Evolutionary conservation across 2,329 filamentous ascomycete species (phyloP).

Genomic region (Penicillium occitanis): DNA sequence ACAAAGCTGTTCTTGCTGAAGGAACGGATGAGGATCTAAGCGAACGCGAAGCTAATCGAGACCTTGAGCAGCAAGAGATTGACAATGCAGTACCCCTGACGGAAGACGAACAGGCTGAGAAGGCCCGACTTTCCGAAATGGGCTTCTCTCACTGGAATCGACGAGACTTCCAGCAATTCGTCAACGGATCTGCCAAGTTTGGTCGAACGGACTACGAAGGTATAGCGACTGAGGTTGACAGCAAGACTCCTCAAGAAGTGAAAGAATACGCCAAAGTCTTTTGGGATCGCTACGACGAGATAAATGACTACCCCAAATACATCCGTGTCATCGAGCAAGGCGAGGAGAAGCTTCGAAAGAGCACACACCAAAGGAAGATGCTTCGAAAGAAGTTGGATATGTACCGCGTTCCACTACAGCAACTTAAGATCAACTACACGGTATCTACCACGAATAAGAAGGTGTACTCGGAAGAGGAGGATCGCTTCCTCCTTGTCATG

Average conservation of each 20-base stretch:
- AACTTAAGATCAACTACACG: constrained; percentile 98
- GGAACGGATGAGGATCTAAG: constrained; percentile 84
- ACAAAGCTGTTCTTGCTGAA: constrained; percentile 87
- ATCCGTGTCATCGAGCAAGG: constrained; percentile 87
- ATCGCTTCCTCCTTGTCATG: constrained; percentile 90
- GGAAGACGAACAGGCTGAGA: constrained; percentile 85
- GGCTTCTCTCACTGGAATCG: constrained; percentile 96
- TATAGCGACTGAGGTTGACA: constrained; percentile 87
- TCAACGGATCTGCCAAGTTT: constrained; percentile 92
- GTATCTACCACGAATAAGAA: constrained; percentile 99
- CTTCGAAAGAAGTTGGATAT: constrained; percentile 92
- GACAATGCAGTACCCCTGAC: constrained; percentile 86
- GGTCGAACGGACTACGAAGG: constrained; percentile 81
- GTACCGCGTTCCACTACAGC: constrained; percentile 95
- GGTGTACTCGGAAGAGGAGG: constrained; percentile 97
- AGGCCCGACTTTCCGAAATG: constrained; percentile 74
- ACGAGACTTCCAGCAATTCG: constrained; percentile 95
- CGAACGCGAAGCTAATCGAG: constrained; percentile 82
- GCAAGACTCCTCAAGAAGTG: constrained; percentile 81
- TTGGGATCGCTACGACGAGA: constrained; percentile 92
- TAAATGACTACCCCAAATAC: constrained; percentile 84
- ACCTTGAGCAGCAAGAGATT: constrained; percentile 85
- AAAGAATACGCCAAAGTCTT: constrained; percentile 92
- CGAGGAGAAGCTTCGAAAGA: constrained; percentile 83
- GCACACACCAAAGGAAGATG: constrained; percentile 89